A percentile compares a stretch with the other conserved stretches of the same genome.
Evolutionary conservation across 129 eudicot species (phyloP).

Genomic region (Centaurea solstitialis): DNA sequence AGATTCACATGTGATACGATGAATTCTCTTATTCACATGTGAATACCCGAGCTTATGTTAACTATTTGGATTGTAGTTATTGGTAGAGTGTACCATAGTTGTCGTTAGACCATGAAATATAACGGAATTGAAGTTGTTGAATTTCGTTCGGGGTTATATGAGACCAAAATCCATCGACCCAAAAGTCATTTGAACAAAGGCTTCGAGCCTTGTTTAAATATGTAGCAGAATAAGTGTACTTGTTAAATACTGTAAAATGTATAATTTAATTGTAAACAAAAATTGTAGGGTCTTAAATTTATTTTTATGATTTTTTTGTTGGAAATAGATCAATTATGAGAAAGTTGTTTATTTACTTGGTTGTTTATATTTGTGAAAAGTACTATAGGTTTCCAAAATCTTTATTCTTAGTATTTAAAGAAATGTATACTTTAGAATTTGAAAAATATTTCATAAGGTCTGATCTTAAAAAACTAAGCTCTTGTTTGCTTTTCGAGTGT

Average conservation of each 20-base stretch:
- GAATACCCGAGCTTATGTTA: background rate
- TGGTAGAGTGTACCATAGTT: background rate
- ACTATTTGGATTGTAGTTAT: background rate
- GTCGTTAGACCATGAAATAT: background rate
- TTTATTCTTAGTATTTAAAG: no score
- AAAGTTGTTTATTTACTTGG: background rate
- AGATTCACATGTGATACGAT: conserved; percentile 3
- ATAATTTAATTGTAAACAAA: background rate
- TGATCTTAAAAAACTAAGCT: no score
- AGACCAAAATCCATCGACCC: background rate
- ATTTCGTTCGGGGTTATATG: no score
- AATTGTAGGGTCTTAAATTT: background rate
- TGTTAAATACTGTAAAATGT: background rate
- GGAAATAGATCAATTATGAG: no score
- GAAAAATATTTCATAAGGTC: no score
- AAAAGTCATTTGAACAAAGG: background rate
- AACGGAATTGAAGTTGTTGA: background rate
- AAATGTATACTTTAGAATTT: no score
- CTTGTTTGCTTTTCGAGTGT: no score
- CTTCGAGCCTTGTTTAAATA: background rate
- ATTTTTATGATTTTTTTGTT: no score
- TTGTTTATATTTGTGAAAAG: background rate
- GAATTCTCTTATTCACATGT: conserved; percentile 9
- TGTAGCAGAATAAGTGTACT: background rate
- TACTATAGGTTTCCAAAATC: background rate